Conservation (phyloP, 345 rosid genomes). For the Moricandia arvensis region DNA sequence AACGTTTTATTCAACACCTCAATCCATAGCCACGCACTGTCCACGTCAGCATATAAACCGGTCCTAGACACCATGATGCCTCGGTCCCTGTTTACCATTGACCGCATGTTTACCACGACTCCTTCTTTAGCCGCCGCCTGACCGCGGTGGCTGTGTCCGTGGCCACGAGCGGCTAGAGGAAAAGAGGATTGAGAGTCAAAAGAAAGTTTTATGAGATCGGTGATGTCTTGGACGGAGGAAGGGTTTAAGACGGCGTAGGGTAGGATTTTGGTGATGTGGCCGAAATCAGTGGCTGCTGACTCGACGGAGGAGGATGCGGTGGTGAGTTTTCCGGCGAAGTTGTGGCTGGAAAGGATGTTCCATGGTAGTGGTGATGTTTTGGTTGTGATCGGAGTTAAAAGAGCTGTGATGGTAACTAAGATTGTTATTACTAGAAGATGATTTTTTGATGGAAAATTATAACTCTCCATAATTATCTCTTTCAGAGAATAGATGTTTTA, state of each 20-base stretch:
- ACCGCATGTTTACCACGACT: conserved; percentile 71
- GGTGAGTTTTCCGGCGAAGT: conserved; percentile 34
- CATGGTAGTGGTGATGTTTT: conserved; percentile 35
- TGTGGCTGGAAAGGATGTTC: conserved; percentile 28
- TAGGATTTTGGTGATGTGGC: conserved; percentile 47
- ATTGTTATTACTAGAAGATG: conserved; percentile 10
- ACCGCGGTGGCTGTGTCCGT: conserved; percentile 67
- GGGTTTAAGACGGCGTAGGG: conserved; percentile 77
- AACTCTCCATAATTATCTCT: conserved; percentile 17
- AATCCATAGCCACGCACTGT: conserved; percentile 71
- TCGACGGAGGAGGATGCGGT: conserved; percentile 29
- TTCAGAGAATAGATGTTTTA: not conserved
- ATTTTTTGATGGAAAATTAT: conserved; percentile 8
- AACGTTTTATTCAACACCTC: conserved; percentile 63
- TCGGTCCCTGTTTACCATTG: conserved; percentile 33
- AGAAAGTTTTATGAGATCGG: conserved; percentile 45
- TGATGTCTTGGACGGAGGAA: conserved; percentile 53
- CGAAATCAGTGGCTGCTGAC: conserved; percentile 60
- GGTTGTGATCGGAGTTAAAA: conserved; percentile 21
- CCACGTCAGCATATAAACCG: conserved; percentile 59
- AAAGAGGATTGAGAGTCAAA: conserved; percentile 31
- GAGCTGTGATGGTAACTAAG: conserved; percentile 2
- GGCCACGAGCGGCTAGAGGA: conserved; percentile 73
- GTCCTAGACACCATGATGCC: conserved; percentile 33
- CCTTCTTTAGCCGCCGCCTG: conserved; percentile 77